Evolutionary conservation across 1,284 basidiomycete species (phyloP).

Genomic region (Ceratobasidium sp.): DNA sequence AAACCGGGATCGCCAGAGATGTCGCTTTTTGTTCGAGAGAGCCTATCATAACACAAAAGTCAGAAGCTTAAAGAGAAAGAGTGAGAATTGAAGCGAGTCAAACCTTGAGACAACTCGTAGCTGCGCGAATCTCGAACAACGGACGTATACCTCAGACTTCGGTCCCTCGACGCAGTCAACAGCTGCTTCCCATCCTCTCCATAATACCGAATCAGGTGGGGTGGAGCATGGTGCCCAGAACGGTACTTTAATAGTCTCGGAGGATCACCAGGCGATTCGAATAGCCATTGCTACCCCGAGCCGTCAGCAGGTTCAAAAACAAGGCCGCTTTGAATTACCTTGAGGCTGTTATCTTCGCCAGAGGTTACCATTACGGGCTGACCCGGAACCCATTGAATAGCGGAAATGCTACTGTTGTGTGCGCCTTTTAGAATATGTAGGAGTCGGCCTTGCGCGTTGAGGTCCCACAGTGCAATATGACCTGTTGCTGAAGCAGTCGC

Average conservation of each 20-base stretch:
- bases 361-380: conserved; percentile 90
- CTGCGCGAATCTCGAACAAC: conserved; percentile 94
- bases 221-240: conserved; percentile 92
- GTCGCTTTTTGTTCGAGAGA: conserved; percentile 88
- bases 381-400: conserved; percentile 89
- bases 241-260: conserved; percentile 92
- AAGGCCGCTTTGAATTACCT: conserved; percentile 63
- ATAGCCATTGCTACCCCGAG: conserved; percentile 93
- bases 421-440: conserved; percentile 87
- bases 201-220: conserved; percentile 93
- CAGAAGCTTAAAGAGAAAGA: neutral
- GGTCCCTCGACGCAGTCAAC: conserved; percentile 87
- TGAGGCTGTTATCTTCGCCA: conserved; percentile 93
- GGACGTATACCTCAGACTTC: conserved; percentile 88
- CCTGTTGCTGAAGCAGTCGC: conserved; percentile 89
- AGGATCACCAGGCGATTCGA: conserved; percentile 88
- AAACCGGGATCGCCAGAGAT: conserved; percentile 80
- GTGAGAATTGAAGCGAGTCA: conserved; percentile 40
- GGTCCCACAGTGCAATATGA: conserved; percentile 91
- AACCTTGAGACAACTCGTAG: conserved; percentile 95
- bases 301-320: neutral
- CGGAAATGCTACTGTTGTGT: conserved; percentile 84
- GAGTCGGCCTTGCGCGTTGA: conserved; percentile 83
- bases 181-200: conserved; percentile 97
- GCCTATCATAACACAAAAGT: conserved; percentile 61